Conservation (phyloP, 805 yeast species). For the Myxozyma nipponensis region DNA sequence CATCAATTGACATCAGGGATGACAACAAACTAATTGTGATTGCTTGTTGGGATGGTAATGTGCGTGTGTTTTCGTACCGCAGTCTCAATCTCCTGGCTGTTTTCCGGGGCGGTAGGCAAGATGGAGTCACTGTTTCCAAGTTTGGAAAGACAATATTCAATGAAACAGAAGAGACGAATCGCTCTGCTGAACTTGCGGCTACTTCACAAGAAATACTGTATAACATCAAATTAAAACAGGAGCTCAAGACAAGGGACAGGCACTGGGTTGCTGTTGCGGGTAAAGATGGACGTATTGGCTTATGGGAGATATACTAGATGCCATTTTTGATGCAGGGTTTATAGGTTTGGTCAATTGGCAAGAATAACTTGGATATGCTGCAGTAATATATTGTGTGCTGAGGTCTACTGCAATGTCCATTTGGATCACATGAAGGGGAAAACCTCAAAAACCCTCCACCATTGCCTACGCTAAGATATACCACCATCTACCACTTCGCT, state of each 20-base stretch:
- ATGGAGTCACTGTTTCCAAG: conserved; percentile 32
- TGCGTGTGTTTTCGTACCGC: conserved; percentile 34
- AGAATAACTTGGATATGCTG: no score
- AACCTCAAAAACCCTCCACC: neutral
- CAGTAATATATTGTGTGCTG: neutral
- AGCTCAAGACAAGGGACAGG: conserved; percentile 2
- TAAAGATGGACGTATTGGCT: conserved; percentile 52
- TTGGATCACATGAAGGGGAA: neutral
- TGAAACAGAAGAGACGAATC: conserved; percentile 1
- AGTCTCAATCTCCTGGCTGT: conserved; percentile 35
- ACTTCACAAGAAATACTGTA: neutral
- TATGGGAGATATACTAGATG: conserved; percentile 36
- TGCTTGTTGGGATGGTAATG: conserved; percentile 44
- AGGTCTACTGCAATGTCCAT: neutral
- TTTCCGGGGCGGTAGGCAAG: conserved; percentile 34
- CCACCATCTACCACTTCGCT: no score
- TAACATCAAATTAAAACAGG: conserved; percentile 3
- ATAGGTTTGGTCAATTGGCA: neutral
- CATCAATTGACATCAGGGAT: conserved; percentile 30
- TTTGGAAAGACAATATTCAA: conserved; percentile 19
- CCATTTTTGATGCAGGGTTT: neutral
- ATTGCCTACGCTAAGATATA: neutral
- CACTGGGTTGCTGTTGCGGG: conserved; percentile 49
- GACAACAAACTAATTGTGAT: conserved; percentile 32
- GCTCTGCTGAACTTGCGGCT: neutral